These are phyloP conservation scores for Citrus trifoliata DNA, from an alignment of 345 rosid genomes.

Conservation along the genomic window DNA sequence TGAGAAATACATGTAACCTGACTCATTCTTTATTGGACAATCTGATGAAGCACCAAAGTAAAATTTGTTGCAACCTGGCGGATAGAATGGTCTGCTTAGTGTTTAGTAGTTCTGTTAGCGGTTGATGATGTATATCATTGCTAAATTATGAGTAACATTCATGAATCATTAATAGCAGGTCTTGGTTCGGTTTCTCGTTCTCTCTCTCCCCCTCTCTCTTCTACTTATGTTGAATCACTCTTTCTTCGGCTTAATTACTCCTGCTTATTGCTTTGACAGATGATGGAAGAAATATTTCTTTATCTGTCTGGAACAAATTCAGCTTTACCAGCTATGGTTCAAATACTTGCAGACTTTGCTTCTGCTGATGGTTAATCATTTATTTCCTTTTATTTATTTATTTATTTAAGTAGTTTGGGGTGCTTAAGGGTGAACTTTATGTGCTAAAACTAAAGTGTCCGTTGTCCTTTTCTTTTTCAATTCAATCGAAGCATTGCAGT, in stretches of 20 bases:
- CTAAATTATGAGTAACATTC: background rate
- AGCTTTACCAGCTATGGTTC: slow-evolving; percentile 91
- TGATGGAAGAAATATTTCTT: slow-evolving; percentile 94
- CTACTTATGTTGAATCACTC: slow-evolving; percentile 4
- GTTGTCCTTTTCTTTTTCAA: slow-evolving; percentile 17
- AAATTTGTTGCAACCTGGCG: background rate
- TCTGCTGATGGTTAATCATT: slow-evolving; percentile 79
- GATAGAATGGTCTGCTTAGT: background rate
- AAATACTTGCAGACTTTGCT: slow-evolving; percentile 95
- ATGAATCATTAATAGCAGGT: background rate
- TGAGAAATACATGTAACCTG: background rate
- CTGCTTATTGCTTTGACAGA: slow-evolving; percentile 44
- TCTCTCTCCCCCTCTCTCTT: background rate
- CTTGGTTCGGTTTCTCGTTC: background rate
- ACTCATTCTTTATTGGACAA: background rate
- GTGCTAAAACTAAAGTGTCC: slow-evolving; percentile 32
- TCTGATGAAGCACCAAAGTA: background rate
- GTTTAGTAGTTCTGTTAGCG: background rate
- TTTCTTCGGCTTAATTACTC: slow-evolving; percentile 11
- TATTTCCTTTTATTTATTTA: slow-evolving; percentile 18
- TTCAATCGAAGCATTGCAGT: slow-evolving; percentile 81
- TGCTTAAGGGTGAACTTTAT: slow-evolving; percentile 12
- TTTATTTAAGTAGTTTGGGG: background rate
- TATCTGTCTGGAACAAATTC: slow-evolving; percentile 71
- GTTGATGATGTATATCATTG: background rate